Evolutionary conservation across 1,284 basidiomycete genomes (phyloP), one percentile per base, ranked within the genome.

Genomic region (Naganishia cerealis): DNA sequence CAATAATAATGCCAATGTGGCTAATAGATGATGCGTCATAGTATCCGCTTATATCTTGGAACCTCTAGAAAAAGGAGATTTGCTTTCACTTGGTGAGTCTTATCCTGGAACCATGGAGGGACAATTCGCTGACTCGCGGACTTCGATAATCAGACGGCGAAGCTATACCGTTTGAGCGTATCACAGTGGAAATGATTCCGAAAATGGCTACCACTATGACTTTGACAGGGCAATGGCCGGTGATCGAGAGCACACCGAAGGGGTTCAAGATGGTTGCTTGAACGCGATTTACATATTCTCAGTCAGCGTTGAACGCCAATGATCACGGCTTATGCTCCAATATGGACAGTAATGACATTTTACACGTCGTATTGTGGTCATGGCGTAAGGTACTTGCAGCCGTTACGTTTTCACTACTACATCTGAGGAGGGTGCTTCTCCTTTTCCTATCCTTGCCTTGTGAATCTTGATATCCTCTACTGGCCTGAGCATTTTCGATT

Each of bases 101-200:
- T 6, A 18, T n/a, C 8, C 26, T 36, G 12, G n/a, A 29, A 18
- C 18, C 21, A 26, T 15, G n/a, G 33, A 40, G 52, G 52, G 16
- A 57, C 62, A 55, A 70, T 58, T 73, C 57, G 65, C 42, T 36
- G 15, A 29, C 24, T 40, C 15, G 21, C 53, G 10, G 12, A 1
- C 16, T 16, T 39, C 24, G 38, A 7, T 9, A 86, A 9, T 83
- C 92, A 67, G 94, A 98, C 75, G 94, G 94, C 18, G 94, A 98
- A 81, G 79, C 82, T 16, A 90, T 88, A 74, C 88, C 89, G 0
- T 91, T 91, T 74, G 85, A 88, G 73, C 85, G 88, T 67, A 94
- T 89, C 78, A 87, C 92, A 73, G 89, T 96, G 6, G 91, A 96
- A 78, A 87, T 91, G 6, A 86, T 91, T 72, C 84, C 84, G 29